These are phyloP conservation scores for Cicer cuneatum DNA, from an alignment of 306 rosid genomes.

Conservation along the genomic window DNA sequence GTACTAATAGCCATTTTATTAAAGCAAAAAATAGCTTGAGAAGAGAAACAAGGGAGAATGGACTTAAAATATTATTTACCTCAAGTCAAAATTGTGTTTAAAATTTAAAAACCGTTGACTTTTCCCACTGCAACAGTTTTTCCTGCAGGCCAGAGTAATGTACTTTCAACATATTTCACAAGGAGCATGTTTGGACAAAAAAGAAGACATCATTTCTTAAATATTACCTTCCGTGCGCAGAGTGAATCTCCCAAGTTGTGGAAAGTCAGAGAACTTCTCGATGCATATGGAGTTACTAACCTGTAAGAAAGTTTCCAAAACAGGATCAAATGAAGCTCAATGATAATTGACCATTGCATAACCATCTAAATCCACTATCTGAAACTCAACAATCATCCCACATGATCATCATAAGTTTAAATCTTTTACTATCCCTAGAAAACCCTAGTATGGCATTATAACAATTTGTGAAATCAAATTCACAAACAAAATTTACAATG, in stretches of 20 bases:
- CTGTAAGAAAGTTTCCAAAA: conserved; percentile 47
- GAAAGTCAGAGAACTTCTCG: conserved; percentile 75
- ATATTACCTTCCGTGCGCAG: conserved; percentile 91
- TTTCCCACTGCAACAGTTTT: conserved; percentile 94
- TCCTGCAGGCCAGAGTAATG: conserved; percentile 55
- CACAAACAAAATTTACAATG: conserved; percentile 1
- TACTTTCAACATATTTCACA: conserved; percentile 10
- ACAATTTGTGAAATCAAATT: conserved; percentile 10
- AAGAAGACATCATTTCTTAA: conserved; percentile 13
- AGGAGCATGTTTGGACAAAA: not conserved
- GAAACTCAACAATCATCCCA: not conserved
- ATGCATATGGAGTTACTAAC: conserved; percentile 74
- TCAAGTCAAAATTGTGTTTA: conserved; percentile 76
- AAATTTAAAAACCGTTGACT: conserved; percentile 63
- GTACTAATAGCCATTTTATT: no score
- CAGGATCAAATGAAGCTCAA: not conserved
- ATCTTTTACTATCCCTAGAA: not conserved
- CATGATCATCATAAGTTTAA: conserved; percentile 4
- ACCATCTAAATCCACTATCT: conserved; percentile 1
- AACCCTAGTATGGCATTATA: not conserved
- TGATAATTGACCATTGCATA: not conserved
- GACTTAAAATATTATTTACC: conserved; percentile 51
- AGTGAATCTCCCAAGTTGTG: conserved; percentile 96
- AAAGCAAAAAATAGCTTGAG: conserved; percentile 5
- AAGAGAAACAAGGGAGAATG: conserved; percentile 28